Evolutionary conservation across 768 basidiomycete genomes (phyloP), one percentile per base, ranked within the genome.

Genomic region (Mycena capillaripes): DNA sequence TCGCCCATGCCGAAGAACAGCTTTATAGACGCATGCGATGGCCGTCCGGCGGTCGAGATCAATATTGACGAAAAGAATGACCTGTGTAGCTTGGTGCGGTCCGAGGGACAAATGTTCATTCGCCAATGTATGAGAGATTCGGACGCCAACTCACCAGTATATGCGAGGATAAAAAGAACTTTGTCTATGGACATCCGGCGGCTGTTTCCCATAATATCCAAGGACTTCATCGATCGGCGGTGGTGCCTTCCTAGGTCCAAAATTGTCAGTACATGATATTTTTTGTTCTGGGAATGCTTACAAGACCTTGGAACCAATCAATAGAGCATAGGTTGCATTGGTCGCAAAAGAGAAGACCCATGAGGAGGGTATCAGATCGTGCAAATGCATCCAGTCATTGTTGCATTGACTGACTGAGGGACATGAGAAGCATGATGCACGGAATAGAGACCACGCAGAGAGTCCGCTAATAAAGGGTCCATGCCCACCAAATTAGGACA

Each of bases 311-410:
- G 55, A 17, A 7, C 70, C 70, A 29, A 75, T n/a, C n/a, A n/a
- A n/a, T n/a, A n/a, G n/a, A n/a, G n/a, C n/a, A n/a, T n/a, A n/a
- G n/a, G n/a, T n/a, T 29, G 53, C 53, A 40, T 74, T 74, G 0
- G 69, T 74, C 34, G 56, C 36, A 10, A 74, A 52, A 1, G 73
- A 74, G 25, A 74, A 58, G 1, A 66, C 74, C 74, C 70, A 75
- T 2, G 74, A 44, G n/a, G n/a, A n/a, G n/a, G n/a, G n/a, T n/a
- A n/a, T n/a, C n/a, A n/a, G n/a, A n/a, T n/a, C n/a, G n/a, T n/a
- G n/a, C n/a, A n/a, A n/a, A n/a, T n/a, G n/a, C n/a, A n/a, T n/a
- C n/a, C n/a, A n/a, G n/a, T n/a, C 36, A 38, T 38, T 14, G 14
- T 14, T 38, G 36, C 36, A 38, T 38, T 38, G 36, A 38, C 36